These are phyloP conservation scores for Actinomortierella wolfii DNA, from an alignment of 371 early-diverging fungal species.

Conservation along the genomic window DNA sequence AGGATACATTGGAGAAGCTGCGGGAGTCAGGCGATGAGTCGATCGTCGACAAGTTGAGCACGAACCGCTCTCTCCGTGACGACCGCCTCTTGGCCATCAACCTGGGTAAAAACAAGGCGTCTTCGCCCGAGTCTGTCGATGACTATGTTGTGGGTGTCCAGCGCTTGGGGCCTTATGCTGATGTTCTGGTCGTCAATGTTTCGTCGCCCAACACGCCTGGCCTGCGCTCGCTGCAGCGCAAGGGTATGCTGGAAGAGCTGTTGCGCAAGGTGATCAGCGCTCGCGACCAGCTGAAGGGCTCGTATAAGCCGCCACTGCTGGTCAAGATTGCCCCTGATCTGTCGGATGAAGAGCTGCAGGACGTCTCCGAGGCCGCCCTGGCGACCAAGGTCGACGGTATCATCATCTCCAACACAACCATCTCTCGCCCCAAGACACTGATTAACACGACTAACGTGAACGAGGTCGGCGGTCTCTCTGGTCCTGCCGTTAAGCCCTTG, in stretches of 20 bases:
- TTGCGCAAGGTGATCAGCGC: constrained; percentile 58
- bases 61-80: constrained; percentile 48
- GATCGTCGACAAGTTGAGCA: constrained; percentile 33
- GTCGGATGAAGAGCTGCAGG: constrained; percentile 64
- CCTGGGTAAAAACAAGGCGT: constrained; percentile 83
- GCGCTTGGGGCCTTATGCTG: constrained; percentile 71
- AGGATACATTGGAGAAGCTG: constrained; percentile 39
- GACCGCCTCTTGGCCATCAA: constrained; percentile 77
- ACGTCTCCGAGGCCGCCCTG: constrained; percentile 71
- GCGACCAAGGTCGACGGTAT: constrained; percentile 77
- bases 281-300: constrained; percentile 20
- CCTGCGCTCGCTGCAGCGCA: constrained; percentile 67
- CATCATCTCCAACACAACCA: constrained; percentile 85
- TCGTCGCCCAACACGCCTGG: constrained; percentile 86
- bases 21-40: constrained; percentile 39
- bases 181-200: constrained; percentile 86
- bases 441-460: constrained; percentile 29
- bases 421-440: constrained; percentile 65
- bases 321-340: constrained; percentile 90
- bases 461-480: constrained; percentile 83
- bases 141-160: constrained; percentile 80
- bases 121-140: constrained; percentile 55
- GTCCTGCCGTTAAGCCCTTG: constrained; percentile 70
- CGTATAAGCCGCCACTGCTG: constrained; percentile 64
- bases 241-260: constrained; percentile 66